Conservation (phyloP, 306 rosid genomes). For the Cyamopsis tetragonoloba region DNA sequence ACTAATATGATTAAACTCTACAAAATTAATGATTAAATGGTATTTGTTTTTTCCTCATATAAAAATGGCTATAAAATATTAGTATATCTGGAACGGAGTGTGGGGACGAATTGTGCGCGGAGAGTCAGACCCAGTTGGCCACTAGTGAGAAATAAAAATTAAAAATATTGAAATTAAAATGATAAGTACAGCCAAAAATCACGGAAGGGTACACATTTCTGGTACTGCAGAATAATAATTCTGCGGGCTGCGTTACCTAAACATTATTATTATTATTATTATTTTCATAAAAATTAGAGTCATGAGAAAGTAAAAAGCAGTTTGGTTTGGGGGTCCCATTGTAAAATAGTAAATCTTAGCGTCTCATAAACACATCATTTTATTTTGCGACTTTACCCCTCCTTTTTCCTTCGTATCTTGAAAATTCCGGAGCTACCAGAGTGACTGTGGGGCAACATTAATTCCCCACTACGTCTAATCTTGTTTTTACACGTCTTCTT, state of each 20-base stretch:
- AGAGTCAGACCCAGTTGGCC: background rate
- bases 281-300: constrained; percentile 41
- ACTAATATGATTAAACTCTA: no score
- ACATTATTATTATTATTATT: no score
- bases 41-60: no score
- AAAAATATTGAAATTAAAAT: background rate
- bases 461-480: constrained; percentile 1
- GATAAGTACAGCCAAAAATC: constrained; percentile 29
- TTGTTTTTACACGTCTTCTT: constrained; percentile 12
- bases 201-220: constrained; percentile 38
- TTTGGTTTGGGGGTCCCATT: background rate
- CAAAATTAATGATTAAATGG: no score
- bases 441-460: constrained; percentile 13
- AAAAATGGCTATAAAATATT: no score
- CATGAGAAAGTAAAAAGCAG: background rate
- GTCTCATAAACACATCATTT: constrained; percentile 23
- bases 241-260: background rate
- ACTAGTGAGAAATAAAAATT: background rate
- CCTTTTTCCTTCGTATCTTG: background rate
- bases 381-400: background rate
- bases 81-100: background rate
- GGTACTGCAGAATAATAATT: background rate
- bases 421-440: background rate
- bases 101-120: background rate
- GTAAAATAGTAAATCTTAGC: background rate